A percentile compares a stretch with the other conserved stretches of the same genome.
phyloP scores from a whole-genome alignment of 352 stramenopile species.

The Globisporangium lucens region DNA sequence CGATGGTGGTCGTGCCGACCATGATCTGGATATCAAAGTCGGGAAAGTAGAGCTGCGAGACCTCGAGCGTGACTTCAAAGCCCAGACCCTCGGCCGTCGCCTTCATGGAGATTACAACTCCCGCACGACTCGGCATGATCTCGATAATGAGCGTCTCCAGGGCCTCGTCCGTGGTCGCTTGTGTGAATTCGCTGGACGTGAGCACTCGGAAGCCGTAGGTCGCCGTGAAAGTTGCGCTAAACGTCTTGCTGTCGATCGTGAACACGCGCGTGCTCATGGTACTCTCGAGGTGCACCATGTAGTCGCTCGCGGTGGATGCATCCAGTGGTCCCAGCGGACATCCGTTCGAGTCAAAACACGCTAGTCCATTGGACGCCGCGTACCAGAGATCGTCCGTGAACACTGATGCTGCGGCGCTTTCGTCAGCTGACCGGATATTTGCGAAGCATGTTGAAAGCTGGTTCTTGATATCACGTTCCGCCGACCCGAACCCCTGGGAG shows the following conservation, averaged over 20 bases:
- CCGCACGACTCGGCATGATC: constrained; percentile 14
- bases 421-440: background rate
- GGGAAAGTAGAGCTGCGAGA: constrained; percentile 14
- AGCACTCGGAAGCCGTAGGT: constrained; percentile 20
- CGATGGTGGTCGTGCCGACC: background rate
- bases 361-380: constrained; percentile 13
- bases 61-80: constrained; percentile 10
- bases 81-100: background rate
- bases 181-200: constrained; percentile 8
- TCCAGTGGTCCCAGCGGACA: constrained; percentile 26
- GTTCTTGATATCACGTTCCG: background rate
- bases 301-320: background rate
- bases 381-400: constrained; percentile 26
- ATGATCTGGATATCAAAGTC: constrained; percentile 5
- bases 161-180: constrained; percentile 7
- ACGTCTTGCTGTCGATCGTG: constrained; percentile 5
- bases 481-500: background rate
- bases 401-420: background rate
- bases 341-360: constrained; percentile 18
- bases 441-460: background rate
- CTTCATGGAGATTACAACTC: background rate
- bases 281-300: constrained; percentile 21
- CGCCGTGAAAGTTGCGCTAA: constrained; percentile 18
- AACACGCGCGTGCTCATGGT: constrained; percentile 3
- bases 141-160: constrained; percentile 8